These are phyloP conservation scores for Tubosaeta sp. DNA, from an alignment of 768 basidiomycete species.

Conservation along the genomic window DNA sequence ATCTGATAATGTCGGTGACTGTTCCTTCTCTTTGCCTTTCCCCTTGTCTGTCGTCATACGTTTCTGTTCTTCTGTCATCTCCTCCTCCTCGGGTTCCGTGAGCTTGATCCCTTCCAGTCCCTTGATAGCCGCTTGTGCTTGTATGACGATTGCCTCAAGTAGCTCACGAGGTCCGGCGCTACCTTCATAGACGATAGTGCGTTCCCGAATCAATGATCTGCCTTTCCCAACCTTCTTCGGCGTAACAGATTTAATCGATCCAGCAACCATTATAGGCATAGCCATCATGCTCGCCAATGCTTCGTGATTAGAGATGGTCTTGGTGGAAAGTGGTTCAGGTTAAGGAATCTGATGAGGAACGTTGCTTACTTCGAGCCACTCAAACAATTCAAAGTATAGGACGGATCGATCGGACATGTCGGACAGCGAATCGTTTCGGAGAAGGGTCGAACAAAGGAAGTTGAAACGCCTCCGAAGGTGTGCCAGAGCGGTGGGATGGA, in stretches of 20 bases:
- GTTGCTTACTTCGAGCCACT: constrained; percentile 79
- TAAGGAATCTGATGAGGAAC: background rate
- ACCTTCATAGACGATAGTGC: constrained; percentile 85
- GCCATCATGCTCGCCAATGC: constrained; percentile 93
- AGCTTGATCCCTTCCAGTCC: constrained; percentile 67
- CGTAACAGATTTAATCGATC: constrained; percentile 59
- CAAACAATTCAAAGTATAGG: constrained; percentile 84
- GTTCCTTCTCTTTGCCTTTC: constrained; percentile 52
- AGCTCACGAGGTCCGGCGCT: constrained; percentile 88
- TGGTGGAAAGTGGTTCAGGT: constrained; percentile 5
- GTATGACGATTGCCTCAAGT: constrained; percentile 86
- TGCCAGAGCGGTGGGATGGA: constrained; percentile 88
- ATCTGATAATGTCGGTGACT: constrained; percentile 45
- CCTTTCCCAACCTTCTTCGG: constrained; percentile 48
- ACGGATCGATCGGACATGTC: constrained; percentile 89
- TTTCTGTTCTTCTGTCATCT: constrained; percentile 87
- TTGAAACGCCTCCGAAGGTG: constrained; percentile 92
- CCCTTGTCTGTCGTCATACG: constrained; percentile 73
- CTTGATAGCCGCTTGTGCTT: constrained; percentile 89
- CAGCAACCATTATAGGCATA: constrained; percentile 91
- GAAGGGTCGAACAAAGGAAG: constrained; percentile 75
- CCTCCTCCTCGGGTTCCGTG: constrained; percentile 45
- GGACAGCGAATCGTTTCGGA: constrained; percentile 87
- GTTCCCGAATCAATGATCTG: constrained; percentile 62
- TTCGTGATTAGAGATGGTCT: constrained; percentile 94